phyloP scores from a whole-genome alignment of 208 protist species.

The Trypanosoma avium region DNA sequence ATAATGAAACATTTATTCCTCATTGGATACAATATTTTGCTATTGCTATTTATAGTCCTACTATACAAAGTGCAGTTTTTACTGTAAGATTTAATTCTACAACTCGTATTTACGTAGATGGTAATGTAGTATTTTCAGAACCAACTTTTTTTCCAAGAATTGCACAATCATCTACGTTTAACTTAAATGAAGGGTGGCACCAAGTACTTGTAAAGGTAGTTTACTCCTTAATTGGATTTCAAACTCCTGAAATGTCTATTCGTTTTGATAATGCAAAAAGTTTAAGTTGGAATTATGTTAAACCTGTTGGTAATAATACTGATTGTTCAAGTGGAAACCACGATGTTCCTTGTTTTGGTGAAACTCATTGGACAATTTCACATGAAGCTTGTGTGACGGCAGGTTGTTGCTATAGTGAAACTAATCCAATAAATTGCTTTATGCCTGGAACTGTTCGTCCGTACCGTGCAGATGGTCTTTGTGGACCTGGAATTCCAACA shows the following conservation, averaged over 20 bases:
- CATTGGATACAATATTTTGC: conserved; percentile 16
- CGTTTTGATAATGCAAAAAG: conserved; percentile 15
- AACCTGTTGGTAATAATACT: neutral
- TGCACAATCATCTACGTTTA: conserved; percentile 2
- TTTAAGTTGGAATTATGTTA: conserved; percentile 20
- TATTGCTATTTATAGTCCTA: conserved; percentile 10
- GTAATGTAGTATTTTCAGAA: conserved; percentile 4
- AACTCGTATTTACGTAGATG: conserved; percentile 10
- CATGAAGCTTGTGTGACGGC: conserved; percentile 8
- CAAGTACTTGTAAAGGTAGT: conserved; percentile 8
- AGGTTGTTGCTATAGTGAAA: conserved; percentile 13
- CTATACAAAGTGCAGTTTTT: neutral
- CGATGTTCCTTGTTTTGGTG: neutral
- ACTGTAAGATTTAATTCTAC: conserved; percentile 4
- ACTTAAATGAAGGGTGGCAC: conserved; percentile 3
- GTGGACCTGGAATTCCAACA: conserved; percentile 3
- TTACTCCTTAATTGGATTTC: neutral
- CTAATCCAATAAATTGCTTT: conserved; percentile 12
- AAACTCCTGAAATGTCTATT: conserved; percentile 9
- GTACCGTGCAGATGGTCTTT: conserved; percentile 2
- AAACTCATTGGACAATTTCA: neutral
- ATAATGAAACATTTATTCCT: neutral
- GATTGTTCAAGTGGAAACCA: neutral
- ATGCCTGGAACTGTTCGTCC: neutral
- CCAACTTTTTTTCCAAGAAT: neutral